Conservation (phyloP, 257 asterid genomes). For the Nicotiana undulata region DNA sequence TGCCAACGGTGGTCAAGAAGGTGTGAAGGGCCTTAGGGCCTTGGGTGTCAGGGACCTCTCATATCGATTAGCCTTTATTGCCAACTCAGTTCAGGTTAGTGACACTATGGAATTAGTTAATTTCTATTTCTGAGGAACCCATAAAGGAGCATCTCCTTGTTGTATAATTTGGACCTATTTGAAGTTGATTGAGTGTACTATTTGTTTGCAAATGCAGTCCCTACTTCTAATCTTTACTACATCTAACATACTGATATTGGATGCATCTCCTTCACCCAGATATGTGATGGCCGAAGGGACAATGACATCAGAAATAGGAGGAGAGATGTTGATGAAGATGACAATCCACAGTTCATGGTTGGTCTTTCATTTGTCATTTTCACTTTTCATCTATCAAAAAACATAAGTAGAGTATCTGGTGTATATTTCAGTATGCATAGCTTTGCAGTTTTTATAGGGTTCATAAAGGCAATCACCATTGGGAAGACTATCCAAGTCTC, state of each 20-base stretch:
- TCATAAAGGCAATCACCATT: not conserved
- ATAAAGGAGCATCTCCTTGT: not conserved
- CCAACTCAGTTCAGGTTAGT: constrained; percentile 88
- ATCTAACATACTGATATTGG: not conserved
- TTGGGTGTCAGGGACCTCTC: constrained; percentile 93
- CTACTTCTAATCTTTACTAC: not conserved
- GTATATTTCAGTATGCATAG: not conserved
- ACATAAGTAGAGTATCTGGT: not conserved
- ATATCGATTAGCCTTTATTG: constrained; percentile 91
- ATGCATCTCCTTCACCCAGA: constrained; percentile 27
- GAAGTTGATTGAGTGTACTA: not conserved
- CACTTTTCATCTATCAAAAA: not conserved
- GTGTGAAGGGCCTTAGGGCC: constrained; percentile 89
- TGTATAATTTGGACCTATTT: not conserved
- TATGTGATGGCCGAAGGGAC: constrained; percentile 79
- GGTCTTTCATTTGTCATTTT: constrained; percentile 12
- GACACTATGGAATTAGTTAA: not conserved
- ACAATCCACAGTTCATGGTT: constrained; percentile 61
- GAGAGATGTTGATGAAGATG: constrained; percentile 71
- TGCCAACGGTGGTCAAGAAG: constrained; percentile 65
- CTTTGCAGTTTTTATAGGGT: not conserved
- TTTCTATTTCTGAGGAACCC: not conserved
- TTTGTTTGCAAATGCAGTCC: not conserved
- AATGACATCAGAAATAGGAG: constrained; percentile 60
- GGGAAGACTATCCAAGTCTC: not conserved